A percentile compares a stretch with the other conserved stretches of the same genome.
phyloP scores from a whole-genome alignment of 768 basidiomycete species.

The Suillus lakei region DNA sequence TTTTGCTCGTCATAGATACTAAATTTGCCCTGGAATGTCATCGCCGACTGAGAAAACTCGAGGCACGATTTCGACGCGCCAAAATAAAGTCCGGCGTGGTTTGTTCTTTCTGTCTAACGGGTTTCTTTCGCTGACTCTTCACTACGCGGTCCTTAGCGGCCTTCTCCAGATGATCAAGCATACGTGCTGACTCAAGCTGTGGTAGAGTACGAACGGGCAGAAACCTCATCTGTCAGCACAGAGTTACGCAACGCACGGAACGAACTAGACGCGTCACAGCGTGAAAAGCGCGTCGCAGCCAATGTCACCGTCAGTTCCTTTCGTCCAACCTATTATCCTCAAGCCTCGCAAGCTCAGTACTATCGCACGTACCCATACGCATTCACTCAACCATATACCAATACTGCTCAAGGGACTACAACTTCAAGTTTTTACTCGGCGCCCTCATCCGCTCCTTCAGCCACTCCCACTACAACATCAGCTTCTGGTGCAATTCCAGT shows the following conservation, averaged over 20 bases:
- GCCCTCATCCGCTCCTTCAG: constrained; percentile 34
- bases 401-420: constrained; percentile 23
- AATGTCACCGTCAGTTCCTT: constrained; percentile 39
- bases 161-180: constrained; percentile 64
- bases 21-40: constrained; percentile 71
- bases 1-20: constrained; percentile 55
- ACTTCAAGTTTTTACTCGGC: constrained; percentile 32
- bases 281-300: constrained; percentile 62
- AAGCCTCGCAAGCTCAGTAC: constrained; percentile 52
- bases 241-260: constrained; percentile 66
- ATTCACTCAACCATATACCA: constrained; percentile 61
- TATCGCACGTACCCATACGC: constrained; percentile 70
- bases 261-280: constrained; percentile 70
- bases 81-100: constrained; percentile 63
- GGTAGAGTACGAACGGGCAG: constrained; percentile 68
- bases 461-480: constrained; percentile 37
- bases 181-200: constrained; percentile 66
- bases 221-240: constrained; percentile 56
- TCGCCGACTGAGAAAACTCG: constrained; percentile 57
- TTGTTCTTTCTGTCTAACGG: constrained; percentile 22
- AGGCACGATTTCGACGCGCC: constrained; percentile 60
- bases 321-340: constrained; percentile 43
- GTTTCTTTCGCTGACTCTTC: constrained; percentile 2
- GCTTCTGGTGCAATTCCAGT: constrained; percentile 58
- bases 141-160: constrained; percentile 47